phyloP scores from a whole-genome alignment of 139 green algal species.

The Coelastrella sp. region DNA sequence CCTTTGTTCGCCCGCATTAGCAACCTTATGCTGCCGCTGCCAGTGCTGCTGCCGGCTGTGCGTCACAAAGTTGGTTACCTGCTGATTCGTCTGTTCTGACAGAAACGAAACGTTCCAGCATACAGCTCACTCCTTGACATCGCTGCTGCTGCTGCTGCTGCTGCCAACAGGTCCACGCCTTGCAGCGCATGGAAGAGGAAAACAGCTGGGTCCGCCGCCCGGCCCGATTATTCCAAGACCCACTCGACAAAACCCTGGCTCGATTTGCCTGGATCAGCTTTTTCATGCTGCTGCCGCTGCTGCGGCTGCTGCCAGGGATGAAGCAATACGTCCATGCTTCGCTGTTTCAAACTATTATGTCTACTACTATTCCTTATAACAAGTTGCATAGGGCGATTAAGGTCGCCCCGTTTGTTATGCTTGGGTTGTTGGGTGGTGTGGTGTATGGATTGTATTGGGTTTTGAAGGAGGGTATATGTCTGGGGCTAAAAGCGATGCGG shows the following conservation, averaged over 20 bases:
- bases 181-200: constrained; percentile 47
- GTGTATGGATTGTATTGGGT: constrained; percentile 6
- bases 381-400: constrained; percentile 14
- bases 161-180: constrained; percentile 23
- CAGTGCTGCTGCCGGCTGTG: background rate
- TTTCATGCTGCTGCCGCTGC: constrained; percentile 49
- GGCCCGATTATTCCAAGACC: background rate
- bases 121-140: background rate
- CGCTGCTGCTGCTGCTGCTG: constrained; percentile 9
- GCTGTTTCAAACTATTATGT: constrained; percentile 46
- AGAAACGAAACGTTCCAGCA: too few relatives aligned
- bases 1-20: too few relatives aligned
- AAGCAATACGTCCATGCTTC: background rate
- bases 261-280: constrained; percentile 39
- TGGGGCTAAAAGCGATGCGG: background rate
- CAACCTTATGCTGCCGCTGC: too few relatives aligned
- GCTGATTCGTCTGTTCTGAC: too few relatives aligned
- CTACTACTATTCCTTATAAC: constrained; percentile 29
- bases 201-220: constrained; percentile 44
- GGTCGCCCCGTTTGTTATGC: constrained; percentile 4
- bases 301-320: constrained; percentile 27
- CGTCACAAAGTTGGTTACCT: too few relatives aligned
- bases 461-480: background rate
- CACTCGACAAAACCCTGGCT: background rate
- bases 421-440: constrained; percentile 11